Base-by-base conservation (phyloP, 148 eudicot species). In the Pharnaceum exiguum region DNA sequence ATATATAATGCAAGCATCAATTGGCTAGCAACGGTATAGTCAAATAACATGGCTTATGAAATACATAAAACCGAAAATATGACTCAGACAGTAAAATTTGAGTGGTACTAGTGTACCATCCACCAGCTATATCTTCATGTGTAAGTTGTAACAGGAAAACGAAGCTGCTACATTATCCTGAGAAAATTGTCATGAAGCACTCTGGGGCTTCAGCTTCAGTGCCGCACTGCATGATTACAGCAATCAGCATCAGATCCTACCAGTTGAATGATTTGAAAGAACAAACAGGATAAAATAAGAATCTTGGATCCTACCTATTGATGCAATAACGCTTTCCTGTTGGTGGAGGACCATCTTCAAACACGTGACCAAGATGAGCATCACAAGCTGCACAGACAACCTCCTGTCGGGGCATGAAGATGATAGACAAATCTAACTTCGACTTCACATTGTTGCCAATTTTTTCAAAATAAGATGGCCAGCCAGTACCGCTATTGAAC, bases 401-500 rank as follows among this genome's bases (percentile, higher is more conserved):
- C 75, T 90, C 97, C 23, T 79, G 74, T 5, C 97, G 84, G 13
- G 95, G 97, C 97, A 90, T 90, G 84, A 90, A 84, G 29, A 90
- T 77, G 40, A 90, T 80, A 0, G 95, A 90, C 76, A 86, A 31
- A 64, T 90, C 97, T 46, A 90, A 33, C 71, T 90, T 86, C 10
- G 95, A 70, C 73, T 82, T 90, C 56, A 86, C 97, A 65, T 86
- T 90, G 74, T 76, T 64, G 44, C 91, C 95, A 19, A 86, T 60
- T 1, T 86, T 81, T 63, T 78, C 60, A 51, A 86, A 86, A 51
- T 90, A 90, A 0, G 97, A 90, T 21, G 97, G 97, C 97, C 97
- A 90, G 26, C 97, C 97, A 16, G 97, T 90, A 33, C 97, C 97
- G 27, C 97, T 90, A 38, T 90, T 95, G 37, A 90, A 90, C 66